phyloP scores from a whole-genome alignment of 2,329 filamentous ascomycete genomes.

The Alternaria tenuissima region DNA sequence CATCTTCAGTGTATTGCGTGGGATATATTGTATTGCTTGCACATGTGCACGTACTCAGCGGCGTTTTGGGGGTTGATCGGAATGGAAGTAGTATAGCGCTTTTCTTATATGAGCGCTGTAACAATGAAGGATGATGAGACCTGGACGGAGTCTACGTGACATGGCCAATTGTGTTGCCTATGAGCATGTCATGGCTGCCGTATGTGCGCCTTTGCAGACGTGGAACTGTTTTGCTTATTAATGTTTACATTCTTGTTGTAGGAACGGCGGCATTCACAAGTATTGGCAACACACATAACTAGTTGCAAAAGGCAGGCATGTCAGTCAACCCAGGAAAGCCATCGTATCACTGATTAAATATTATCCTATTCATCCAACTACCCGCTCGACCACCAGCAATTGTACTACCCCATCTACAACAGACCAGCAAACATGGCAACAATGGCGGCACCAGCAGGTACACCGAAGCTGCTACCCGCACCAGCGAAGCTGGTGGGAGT shows the following conservation, averaged over 20 bases:
- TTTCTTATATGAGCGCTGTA: conserved; percentile 10
- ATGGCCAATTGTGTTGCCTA: background rate
- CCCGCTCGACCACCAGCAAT: background rate
- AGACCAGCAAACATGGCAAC: conserved; percentile 30
- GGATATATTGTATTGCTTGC: conserved; percentile 19
- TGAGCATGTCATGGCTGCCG: background rate
- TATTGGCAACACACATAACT: background rate
- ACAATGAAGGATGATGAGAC: conserved; percentile 8
- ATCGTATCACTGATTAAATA: conserved; percentile 9
- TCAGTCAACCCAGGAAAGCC: background rate
- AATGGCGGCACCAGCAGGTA: conserved; percentile 35
- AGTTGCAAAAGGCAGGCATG: background rate
- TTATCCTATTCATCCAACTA: conserved; percentile 10
- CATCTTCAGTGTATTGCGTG: conserved; percentile 12
- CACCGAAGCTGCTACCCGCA: conserved; percentile 17
- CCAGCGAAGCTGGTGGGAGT: conserved; percentile 27
- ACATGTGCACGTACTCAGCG: conserved; percentile 11
- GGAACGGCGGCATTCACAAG: background rate
- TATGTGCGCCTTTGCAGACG: background rate
- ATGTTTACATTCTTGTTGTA: background rate
- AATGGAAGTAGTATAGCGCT: conserved; percentile 14
- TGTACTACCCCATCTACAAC: conserved; percentile 19
- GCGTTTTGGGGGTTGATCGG: conserved; percentile 15
- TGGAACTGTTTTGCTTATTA: background rate
- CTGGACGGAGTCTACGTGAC: background rate